Evolutionary conservation across 75 land plant species (phyloP).

Genomic region (Cryptomeria japonica): DNA sequence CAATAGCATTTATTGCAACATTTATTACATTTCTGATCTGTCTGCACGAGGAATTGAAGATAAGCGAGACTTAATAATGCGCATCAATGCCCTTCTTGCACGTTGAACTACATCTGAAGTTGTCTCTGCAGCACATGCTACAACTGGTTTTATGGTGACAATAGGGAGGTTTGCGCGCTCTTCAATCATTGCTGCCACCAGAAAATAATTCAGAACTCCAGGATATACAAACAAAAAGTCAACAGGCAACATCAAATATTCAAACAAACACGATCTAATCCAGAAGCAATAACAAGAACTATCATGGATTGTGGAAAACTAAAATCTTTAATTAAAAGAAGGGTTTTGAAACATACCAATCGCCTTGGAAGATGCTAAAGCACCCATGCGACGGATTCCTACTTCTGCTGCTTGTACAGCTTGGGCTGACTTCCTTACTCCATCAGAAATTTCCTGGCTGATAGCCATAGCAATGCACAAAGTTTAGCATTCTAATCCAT

Average conservation of each 20-base stretch:
- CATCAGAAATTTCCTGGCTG: slow-evolving; percentile 85
- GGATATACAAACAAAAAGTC: neutral
- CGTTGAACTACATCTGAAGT: slow-evolving; percentile 64
- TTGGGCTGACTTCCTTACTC: slow-evolving; percentile 74
- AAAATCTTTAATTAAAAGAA: too few species aligned
- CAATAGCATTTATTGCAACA: neutral
- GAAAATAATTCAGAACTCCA: neutral
- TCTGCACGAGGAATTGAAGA: neutral
- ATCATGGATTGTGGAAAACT: too few species aligned
- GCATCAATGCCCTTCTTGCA: slow-evolving; percentile 54
- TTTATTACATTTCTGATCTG: neutral
- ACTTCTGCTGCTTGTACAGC: slow-evolving; percentile 92
- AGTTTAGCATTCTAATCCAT: slow-evolving; percentile 4
- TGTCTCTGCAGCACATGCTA: slow-evolving; percentile 73
- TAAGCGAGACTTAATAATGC: slow-evolving; percentile 22
- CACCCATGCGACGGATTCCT: slow-evolving; percentile 74
- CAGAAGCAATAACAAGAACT: too few species aligned
- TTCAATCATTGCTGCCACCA: slow-evolving; percentile 70
- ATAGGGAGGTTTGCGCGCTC: slow-evolving; percentile 75
- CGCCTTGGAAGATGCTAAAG: slow-evolving; percentile 61
- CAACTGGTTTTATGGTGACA: slow-evolving; percentile 68
- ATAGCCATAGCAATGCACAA: slow-evolving; percentile 1
- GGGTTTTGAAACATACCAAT: slow-evolving; percentile 39
- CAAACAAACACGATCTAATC: too few species aligned
- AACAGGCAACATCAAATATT: neutral